A percentile compares a stretch with the other conserved stretches of the same genome.
These are phyloP conservation scores for Sphagnum tenellum DNA, from an alignment of 225 moss, liverwort and hornwort species.

Conservation along the genomic window DNA sequence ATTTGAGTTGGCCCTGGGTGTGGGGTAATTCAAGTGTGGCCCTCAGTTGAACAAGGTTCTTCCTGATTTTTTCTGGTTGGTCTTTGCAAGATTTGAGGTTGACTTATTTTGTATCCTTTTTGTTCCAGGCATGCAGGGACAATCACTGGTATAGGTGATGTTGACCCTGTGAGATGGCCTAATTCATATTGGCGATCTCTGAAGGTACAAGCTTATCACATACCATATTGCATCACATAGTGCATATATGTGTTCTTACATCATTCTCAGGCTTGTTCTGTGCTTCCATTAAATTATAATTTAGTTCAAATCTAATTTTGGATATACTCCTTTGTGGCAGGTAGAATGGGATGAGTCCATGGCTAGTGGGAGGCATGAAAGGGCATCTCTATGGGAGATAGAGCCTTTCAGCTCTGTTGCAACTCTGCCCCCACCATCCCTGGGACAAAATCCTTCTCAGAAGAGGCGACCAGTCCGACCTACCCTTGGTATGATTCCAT, in stretches of 20 bases:
- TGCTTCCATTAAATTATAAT: too few species aligned
- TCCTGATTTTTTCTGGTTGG: background rate
- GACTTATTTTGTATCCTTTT: too few species aligned
- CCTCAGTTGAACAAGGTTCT: too few species aligned
- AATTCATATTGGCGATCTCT: slow-evolving; percentile 35
- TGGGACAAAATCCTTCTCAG: slow-evolving; percentile 12
- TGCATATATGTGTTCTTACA: too few species aligned
- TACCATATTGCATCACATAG: too few species aligned
- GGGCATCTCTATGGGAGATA: slow-evolving; percentile 36
- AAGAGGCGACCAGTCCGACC: background rate
- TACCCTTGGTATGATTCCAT: background rate
- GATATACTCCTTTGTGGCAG: slow-evolving; percentile 2
- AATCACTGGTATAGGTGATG: slow-evolving; percentile 16
- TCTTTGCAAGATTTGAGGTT: background rate
- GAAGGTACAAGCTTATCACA: slow-evolving; percentile 9
- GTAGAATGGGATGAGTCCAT: slow-evolving; percentile 32
- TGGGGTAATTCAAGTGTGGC: too few species aligned
- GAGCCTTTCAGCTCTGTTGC: slow-evolving; percentile 5
- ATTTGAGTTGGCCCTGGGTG: too few species aligned
- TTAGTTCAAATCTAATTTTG: background rate
- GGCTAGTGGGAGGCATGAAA: slow-evolving; percentile 17
- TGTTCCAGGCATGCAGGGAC: slow-evolving; percentile 26
- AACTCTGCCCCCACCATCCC: background rate
- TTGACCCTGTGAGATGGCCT: slow-evolving; percentile 26
- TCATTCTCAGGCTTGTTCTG: too few species aligned